Evolutionary conservation across 2,329 filamentous ascomycete species (phyloP).

Genomic region (Curvularia sp.): DNA sequence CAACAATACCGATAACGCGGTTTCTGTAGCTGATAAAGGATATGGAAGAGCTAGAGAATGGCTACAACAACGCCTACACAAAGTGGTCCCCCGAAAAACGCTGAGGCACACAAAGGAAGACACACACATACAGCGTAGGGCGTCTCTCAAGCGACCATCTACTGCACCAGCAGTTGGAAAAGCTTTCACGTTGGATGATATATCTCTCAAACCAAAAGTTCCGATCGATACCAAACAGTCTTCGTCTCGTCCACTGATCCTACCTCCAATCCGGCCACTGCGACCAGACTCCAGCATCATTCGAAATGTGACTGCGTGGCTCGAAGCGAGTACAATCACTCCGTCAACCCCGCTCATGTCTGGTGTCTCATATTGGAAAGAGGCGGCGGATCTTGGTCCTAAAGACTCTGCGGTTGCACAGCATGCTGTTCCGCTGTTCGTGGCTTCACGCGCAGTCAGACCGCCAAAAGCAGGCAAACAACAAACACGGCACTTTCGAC

Average conservation of each 20-base stretch:
- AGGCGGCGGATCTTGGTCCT: slow-evolving; percentile 19
- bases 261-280: slow-evolving; percentile 31
- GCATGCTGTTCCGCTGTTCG: slow-evolving; percentile 39
- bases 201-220: slow-evolving; percentile 12
- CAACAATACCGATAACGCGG: slow-evolving; percentile 26
- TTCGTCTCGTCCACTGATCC: slow-evolving; percentile 15
- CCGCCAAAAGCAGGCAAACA: slow-evolving; percentile 28
- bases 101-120: slow-evolving; percentile 6
- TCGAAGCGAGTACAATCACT: slow-evolving; percentile 39
- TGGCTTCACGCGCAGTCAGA: slow-evolving; percentile 14
- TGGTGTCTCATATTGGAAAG: slow-evolving; percentile 45
- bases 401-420: slow-evolving; percentile 26
- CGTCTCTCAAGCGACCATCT: slow-evolving; percentile 29
- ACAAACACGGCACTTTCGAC: slow-evolving; percentile 35
- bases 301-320: slow-evolving; percentile 43
- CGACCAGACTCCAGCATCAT: slow-evolving; percentile 37
- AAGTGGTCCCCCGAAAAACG: slow-evolving; percentile 25
- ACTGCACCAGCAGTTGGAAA: slow-evolving; percentile 33
- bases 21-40: slow-evolving; percentile 19
- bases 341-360: slow-evolving; percentile 42
- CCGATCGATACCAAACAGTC: slow-evolving; percentile 19
- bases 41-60: slow-evolving; percentile 33
- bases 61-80: slow-evolving; percentile 36
- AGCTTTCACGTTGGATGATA: background rate
- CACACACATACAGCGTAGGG: slow-evolving; percentile 10